Percentiles rank a stretch among this genome's conserved stretches.
Evolutionary conservation across 768 basidiomycete genomes (phyloP).

Genomic region (Hygrocybe punicea): DNA sequence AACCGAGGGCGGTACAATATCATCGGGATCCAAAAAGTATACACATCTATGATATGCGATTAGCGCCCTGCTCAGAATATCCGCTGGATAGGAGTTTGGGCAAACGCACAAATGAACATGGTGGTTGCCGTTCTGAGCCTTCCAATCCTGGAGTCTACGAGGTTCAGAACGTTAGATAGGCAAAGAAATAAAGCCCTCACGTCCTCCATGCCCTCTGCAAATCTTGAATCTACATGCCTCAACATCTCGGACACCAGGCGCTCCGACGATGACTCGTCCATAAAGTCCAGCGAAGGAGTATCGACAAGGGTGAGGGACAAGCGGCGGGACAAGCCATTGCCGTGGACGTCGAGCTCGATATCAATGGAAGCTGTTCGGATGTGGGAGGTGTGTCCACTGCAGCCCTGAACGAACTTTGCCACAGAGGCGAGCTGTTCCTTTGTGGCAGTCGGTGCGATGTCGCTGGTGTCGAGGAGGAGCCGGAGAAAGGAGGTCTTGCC

Average conservation of each 20-base stretch:
- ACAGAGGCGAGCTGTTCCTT: slow-evolving; percentile 77
- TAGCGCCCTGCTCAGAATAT: slow-evolving; percentile 4
- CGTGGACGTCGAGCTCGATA: slow-evolving; percentile 58
- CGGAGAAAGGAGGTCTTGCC: slow-evolving; percentile 86
- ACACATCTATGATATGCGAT: slow-evolving; percentile 55
- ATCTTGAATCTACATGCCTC: slow-evolving; percentile 67
- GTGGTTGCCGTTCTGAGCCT: slow-evolving; percentile 64
- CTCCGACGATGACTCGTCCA: slow-evolving; percentile 62
- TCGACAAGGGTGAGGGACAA: slow-evolving; percentile 73
- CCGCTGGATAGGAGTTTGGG: not conserved
- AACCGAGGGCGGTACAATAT: slow-evolving; percentile 68
- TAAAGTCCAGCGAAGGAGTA: slow-evolving; percentile 76
- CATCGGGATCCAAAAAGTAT: slow-evolving; percentile 84
- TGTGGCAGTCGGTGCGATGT: slow-evolving; percentile 56
- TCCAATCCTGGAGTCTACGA: slow-evolving; percentile 56
- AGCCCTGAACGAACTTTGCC: slow-evolving; percentile 79
- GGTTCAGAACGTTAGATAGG: slow-evolving; percentile 12
- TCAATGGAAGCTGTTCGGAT: slow-evolving; percentile 69
- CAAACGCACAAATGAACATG: slow-evolving; percentile 74
- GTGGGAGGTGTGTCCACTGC: slow-evolving; percentile 66
- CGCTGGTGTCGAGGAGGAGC: slow-evolving; percentile 77
- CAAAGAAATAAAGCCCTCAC: slow-evolving; percentile 45
- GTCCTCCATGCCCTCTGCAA: slow-evolving; percentile 71
- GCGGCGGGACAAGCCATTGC: slow-evolving; percentile 42
- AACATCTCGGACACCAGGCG: slow-evolving; percentile 63